Conservation (phyloP, 2,329 filamentous ascomycete species). For the Rachicladosporium sp. region DNA sequence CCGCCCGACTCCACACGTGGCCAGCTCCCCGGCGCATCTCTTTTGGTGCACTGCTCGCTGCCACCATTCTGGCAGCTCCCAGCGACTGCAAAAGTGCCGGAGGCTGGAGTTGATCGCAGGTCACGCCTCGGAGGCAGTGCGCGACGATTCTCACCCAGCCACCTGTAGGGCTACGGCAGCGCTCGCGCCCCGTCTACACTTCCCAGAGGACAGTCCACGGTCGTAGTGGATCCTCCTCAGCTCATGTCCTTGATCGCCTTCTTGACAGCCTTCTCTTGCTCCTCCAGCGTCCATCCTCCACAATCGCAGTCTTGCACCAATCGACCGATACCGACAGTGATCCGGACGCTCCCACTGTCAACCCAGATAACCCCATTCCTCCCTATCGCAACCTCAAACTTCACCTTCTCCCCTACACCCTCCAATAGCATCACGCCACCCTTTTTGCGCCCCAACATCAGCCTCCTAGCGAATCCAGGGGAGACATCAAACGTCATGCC, state of each 20-base stretch:
- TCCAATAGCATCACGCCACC: constrained; percentile 64
- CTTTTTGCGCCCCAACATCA: constrained; percentile 48
- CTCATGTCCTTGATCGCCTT: constrained; percentile 48
- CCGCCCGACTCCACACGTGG: too few species aligned
- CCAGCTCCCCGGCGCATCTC: too few species aligned
- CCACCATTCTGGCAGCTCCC: too few species aligned
- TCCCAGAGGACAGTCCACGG: too few species aligned
- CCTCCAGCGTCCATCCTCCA: constrained; percentile 47
- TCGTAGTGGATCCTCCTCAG: constrained; percentile 2
- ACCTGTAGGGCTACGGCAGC: too few species aligned
- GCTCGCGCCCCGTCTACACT: too few species aligned
- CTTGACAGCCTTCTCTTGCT: constrained; percentile 59
- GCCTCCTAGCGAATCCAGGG: constrained; percentile 64
- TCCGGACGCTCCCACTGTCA: constrained; percentile 60
- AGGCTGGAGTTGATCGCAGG: too few species aligned
- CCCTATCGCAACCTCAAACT: constrained; percentile 88
- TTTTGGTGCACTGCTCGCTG: too few species aligned
- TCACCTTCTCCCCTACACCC: constrained; percentile 66
- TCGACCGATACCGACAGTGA: constrained; percentile 64
- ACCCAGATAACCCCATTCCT: constrained; percentile 91
- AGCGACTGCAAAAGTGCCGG: too few species aligned
- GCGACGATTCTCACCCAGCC: too few species aligned
- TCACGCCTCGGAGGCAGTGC: too few species aligned
- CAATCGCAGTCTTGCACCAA: constrained; percentile 70
- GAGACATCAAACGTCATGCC: constrained; percentile 82